A percentile compares a stretch with the other conserved stretches of the same genome.
Evolutionary conservation across 129 eudicot genomes (phyloP).

Genomic region (Smallanthus sonchifolius): DNA sequence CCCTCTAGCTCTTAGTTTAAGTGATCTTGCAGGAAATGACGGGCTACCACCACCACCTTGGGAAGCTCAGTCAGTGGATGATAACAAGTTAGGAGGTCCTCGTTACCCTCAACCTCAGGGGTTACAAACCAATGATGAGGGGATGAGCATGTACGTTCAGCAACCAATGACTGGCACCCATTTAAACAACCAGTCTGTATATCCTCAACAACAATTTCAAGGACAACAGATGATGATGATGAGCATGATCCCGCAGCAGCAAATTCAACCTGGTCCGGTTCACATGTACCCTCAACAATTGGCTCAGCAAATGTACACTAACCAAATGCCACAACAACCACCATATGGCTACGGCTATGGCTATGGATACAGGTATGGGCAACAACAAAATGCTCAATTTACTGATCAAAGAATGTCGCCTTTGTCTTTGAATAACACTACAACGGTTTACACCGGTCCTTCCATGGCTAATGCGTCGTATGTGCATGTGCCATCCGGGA

Average conservation of each 20-base stretch:
- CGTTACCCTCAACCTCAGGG: slow-evolving; percentile 25
- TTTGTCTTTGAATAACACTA: slow-evolving; percentile 52
- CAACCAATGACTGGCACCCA: slow-evolving; percentile 2
- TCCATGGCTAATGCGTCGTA: slow-evolving; percentile 48
- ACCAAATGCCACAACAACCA: slow-evolving; percentile 51
- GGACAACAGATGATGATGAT: slow-evolving; percentile 36
- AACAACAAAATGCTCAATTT: slow-evolving; percentile 61
- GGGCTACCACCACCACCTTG: slow-evolving; percentile 92
- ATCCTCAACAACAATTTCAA: slow-evolving; percentile 28
- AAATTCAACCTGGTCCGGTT: slow-evolving; percentile 43
- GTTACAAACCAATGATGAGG: slow-evolving; percentile 31
- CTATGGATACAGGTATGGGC: slow-evolving; percentile 49
- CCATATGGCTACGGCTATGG: slow-evolving; percentile 25
- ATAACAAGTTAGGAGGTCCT: slow-evolving; percentile 26
- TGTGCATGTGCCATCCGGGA: slow-evolving; percentile 56
- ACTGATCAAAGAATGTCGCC: slow-evolving; percentile 67
- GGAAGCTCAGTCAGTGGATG: slow-evolving; percentile 66
- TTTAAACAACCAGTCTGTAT: slow-evolving; percentile 4
- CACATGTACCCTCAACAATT: slow-evolving; percentile 58
- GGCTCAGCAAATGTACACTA: slow-evolving; percentile 53
- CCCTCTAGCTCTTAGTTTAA: slow-evolving; percentile 3
- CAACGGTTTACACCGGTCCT: slow-evolving; percentile 30
- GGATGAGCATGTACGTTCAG: slow-evolving; percentile 38
- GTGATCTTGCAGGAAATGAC: slow-evolving; percentile 44
- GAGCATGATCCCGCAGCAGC: slow-evolving; percentile 34